Base-by-base conservation (phyloP, 1,284 basidiomycete species). In the Cryptococcus maquisensis region DNA sequence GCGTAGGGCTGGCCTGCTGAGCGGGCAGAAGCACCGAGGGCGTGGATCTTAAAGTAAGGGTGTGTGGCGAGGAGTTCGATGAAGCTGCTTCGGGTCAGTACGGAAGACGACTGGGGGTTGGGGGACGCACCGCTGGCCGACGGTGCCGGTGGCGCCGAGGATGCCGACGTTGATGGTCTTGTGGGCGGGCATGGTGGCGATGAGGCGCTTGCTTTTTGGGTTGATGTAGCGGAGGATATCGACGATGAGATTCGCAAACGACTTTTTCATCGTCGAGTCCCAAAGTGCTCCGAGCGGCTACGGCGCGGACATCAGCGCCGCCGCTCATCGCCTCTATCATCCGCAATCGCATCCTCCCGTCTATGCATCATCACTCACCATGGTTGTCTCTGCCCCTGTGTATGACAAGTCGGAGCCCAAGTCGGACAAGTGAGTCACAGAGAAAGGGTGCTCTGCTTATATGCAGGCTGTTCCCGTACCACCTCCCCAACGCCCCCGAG, bases 91-190 rank as follows among this genome's bases (percentile, higher is more conserved):
- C 42, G 44, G 13, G 39, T 47, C 9, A 41, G 36, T 39, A 15
- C 32, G 47, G 54, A 16, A 23, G 12, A 18, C 20, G 50, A n/a
- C 18, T 1, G 28, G 38, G 51, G 36, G 40, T 5, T 18, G 23
- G 18, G 28, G n/a, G n/a, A 61, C 67, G 56, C 44, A 73, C 55
- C 90, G 84, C 77, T 97, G 93, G 21, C 93, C 93, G 54, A 97
- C 93, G 47, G 90, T 95, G 75, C 94, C 96, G 0, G 96, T 99
- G 5, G 96, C 96, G 47, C 95, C 95, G 18, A 98, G 83, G 56
- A 99, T 81, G 62, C 91, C 95, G 62, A 98, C 93, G 63, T 88
- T 88, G 78, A 92, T 77, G 28, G 28, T 8, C 28, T 10, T 32
- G 44, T 57, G 56, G 9, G 58, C 51, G 24, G 32, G 18, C 37